These are phyloP conservation scores for Acaromyces ingoldii DNA, from an alignment of 1,284 basidiomycete genomes.

Conservation along the genomic window DNA sequence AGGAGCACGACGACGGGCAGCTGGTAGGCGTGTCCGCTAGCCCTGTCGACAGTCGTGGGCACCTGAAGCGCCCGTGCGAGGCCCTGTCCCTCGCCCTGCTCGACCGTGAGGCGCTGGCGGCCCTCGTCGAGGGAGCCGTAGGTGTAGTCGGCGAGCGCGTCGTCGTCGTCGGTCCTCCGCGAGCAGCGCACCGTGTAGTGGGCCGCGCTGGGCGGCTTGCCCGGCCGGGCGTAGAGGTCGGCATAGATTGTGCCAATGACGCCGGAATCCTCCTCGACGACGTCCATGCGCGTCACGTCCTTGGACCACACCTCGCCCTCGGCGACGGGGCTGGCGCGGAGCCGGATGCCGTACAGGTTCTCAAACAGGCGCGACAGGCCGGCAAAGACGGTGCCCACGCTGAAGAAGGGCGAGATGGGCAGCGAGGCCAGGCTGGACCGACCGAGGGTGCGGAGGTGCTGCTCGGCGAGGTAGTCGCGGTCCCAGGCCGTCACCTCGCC, in stretches of 20 bases:
- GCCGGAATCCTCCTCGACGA: slow-evolving; percentile 68
- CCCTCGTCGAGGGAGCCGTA: slow-evolving; percentile 54
- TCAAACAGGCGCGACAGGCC: slow-evolving; percentile 44
- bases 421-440: background rate
- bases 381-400: slow-evolving; percentile 44
- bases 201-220: slow-evolving; percentile 85
- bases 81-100: background rate
- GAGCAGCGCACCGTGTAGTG: slow-evolving; percentile 98
- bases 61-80: background rate
- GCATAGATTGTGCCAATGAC: slow-evolving; percentile 90
- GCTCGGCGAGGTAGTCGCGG: slow-evolving; percentile 43
- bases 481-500: slow-evolving; percentile 32
- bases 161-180: slow-evolving; percentile 82
- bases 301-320: slow-evolving; percentile 83
- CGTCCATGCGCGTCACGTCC: slow-evolving; percentile 84
- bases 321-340: slow-evolving; percentile 30
- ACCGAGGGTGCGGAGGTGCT: slow-evolving; percentile 25
- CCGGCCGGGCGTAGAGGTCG: slow-evolving; percentile 77
- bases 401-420: slow-evolving; percentile 42
- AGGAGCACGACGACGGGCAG: slow-evolving; percentile 85
- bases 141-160: slow-evolving; percentile 63
- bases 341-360: slow-evolving; percentile 42
- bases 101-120: background rate
- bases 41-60: too few species aligned
- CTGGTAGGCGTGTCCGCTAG: slow-evolving; percentile 66